Percentiles rank a stretch among this genome's conserved stretches.
These are phyloP conservation scores for Pythium vanterpoolii DNA, from an alignment of 352 stramenopile genomes.

Conservation along the genomic window DNA sequence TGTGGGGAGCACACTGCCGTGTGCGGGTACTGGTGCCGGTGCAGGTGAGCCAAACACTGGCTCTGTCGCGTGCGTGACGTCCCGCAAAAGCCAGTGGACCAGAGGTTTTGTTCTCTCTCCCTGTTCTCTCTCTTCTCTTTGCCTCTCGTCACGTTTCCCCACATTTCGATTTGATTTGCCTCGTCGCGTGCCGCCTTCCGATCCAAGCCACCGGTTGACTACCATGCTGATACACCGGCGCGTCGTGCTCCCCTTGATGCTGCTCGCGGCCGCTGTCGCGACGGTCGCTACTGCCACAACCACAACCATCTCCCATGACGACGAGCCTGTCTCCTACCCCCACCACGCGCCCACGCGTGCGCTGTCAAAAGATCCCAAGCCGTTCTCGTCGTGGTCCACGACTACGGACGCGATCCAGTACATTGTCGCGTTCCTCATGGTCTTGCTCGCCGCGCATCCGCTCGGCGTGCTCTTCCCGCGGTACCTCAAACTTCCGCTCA, in stretches of 20 bases:
- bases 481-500: constrained; percentile 59
- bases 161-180: constrained; percentile 9
- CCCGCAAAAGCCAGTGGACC: not conserved
- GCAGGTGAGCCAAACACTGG: not conserved
- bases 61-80: not conserved
- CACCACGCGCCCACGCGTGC: not conserved
- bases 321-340: no score
- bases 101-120: not conserved
- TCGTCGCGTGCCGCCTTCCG: not conserved
- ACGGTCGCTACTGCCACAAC: not conserved
- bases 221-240: not conserved
- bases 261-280: not conserved
- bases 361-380: constrained; percentile 13
- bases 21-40: not conserved
- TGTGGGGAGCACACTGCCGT: no score
- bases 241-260: not conserved
- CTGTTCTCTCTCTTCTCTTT: not conserved
- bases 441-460: constrained; percentile 56
- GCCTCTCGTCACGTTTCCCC: not conserved
- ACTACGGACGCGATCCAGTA: constrained; percentile 44
- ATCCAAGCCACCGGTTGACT: not conserved
- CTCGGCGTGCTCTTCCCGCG: constrained; percentile 58
- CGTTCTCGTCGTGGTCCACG: constrained; percentile 41
- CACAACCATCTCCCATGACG: not conserved
- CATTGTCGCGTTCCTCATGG: constrained; percentile 50